These are phyloP conservation scores for Sarocladium brachiariae DNA, from an alignment of 2,329 filamentous ascomycete species.

Conservation along the genomic window DNA sequence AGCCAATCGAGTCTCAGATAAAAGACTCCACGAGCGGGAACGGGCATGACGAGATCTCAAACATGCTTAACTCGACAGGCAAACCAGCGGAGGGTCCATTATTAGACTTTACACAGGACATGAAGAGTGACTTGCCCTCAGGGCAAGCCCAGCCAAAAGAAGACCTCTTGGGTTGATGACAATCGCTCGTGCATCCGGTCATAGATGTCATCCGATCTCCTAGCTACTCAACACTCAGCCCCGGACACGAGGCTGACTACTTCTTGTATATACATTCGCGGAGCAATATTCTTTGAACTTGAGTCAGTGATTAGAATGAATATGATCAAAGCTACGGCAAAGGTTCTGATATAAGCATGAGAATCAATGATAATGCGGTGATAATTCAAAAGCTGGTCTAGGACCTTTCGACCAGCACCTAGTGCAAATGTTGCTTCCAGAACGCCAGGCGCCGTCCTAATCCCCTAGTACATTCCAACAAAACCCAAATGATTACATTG, in stretches of 20 bases:
- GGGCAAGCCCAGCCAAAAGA: constrained; percentile 11
- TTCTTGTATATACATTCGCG: background rate
- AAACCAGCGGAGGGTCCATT: constrained; percentile 41
- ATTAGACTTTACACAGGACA: constrained; percentile 49
- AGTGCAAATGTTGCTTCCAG: constrained; percentile 4
- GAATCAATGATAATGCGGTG: background rate
- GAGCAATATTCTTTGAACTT: background rate
- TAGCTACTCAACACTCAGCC: background rate
- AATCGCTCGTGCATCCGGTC: too few species aligned
- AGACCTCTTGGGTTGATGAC: background rate
- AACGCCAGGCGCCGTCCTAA: constrained; percentile 7
- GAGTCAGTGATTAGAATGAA: background rate
- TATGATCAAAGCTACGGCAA: background rate
- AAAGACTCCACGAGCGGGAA: constrained; percentile 2
- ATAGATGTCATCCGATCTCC: background rate
- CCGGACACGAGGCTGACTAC: background rate
- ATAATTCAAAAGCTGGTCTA: background rate
- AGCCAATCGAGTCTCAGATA: background rate
- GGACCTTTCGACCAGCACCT: constrained; percentile 2
- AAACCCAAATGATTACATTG: background rate
- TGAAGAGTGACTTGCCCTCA: constrained; percentile 42
- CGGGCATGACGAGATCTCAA: constrained; percentile 31
- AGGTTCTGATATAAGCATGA: background rate
- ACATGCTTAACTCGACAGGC: constrained; percentile 40
- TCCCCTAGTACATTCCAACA: background rate